A percentile compares a stretch with the other conserved stretches of the same genome.
These are phyloP conservation scores for Pseudognaphalium luteoalbum DNA, from an alignment of 129 eudicot genomes.

Conservation along the genomic window DNA sequence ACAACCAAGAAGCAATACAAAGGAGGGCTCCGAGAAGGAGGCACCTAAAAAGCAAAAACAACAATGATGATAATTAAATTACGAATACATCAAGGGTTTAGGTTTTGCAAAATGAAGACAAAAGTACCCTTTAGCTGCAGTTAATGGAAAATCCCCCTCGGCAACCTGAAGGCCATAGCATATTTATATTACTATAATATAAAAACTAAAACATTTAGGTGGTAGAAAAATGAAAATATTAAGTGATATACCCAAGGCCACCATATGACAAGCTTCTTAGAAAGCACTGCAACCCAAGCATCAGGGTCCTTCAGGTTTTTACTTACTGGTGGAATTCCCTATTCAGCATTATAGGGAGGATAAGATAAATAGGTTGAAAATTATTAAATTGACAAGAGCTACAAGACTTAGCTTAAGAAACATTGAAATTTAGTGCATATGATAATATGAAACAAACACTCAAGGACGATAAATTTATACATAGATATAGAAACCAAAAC, in stretches of 20 bases:
- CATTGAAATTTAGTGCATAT: not conserved
- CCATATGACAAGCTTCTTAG: constrained; percentile 74
- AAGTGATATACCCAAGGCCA: constrained; percentile 87
- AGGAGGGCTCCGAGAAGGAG: too few species aligned
- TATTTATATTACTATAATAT: constrained; percentile 7
- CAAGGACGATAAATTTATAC: not conserved
- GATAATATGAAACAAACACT: not conserved
- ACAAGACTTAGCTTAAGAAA: constrained; percentile 12
- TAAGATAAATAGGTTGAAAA: not conserved
- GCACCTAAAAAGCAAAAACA: too few species aligned
- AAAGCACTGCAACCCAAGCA: constrained; percentile 68
- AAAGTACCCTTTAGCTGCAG: constrained; percentile 73
- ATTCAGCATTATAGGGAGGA: constrained; percentile 15
- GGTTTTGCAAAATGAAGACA: constrained; percentile 8
- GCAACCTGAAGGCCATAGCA: constrained; percentile 63
- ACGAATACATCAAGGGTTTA: not conserved
- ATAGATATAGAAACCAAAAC: not conserved
- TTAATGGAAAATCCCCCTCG: constrained; percentile 74
- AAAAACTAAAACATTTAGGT: not conserved
- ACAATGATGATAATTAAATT: too few species aligned
- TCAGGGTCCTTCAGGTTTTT: constrained; percentile 48
- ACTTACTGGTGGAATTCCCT: constrained; percentile 72
- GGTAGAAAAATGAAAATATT: not conserved
- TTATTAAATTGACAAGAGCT: constrained; percentile 2
- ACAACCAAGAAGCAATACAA: too few species aligned